phyloP scores from a whole-genome alignment of 108 stramenopile species.

The Aurantiochytrium sp. region DNA sequence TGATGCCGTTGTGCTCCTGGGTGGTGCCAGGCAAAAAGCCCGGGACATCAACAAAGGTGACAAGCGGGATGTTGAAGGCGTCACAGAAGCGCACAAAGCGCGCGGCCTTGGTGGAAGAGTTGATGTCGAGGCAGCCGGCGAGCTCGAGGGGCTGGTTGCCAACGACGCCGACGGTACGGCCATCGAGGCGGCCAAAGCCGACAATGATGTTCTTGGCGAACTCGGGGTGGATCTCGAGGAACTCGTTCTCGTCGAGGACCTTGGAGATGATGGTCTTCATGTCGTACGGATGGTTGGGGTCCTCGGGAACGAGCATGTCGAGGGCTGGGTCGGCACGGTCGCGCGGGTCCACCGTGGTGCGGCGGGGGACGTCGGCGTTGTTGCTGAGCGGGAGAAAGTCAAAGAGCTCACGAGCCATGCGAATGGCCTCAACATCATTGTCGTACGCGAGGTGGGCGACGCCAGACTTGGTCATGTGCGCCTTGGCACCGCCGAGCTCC shows the following conservation, averaged over 20 bases:
- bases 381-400: conserved; percentile 85
- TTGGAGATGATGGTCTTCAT: conserved; percentile 73
- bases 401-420: conserved; percentile 75
- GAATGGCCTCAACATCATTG: conserved; percentile 85
- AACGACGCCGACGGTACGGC: conserved; percentile 86
- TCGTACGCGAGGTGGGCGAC: conserved; percentile 86
- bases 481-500: conserved; percentile 86
- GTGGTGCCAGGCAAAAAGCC: conserved; percentile 93
- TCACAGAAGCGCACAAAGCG: conserved; percentile 95
- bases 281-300: conserved; percentile 95
- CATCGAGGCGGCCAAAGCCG: conserved; percentile 88
- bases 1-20: conserved; percentile 69
- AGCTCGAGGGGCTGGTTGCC: conserved; percentile 92
- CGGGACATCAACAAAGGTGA: conserved; percentile 99
- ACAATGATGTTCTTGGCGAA: conserved; percentile 91
- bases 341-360: conserved; percentile 64
- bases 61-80: conserved; percentile 93
- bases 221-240: conserved; percentile 92
- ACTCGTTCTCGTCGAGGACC: conserved; percentile 81
- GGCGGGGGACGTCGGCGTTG: conserved; percentile 62
- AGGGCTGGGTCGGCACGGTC: conserved; percentile 72
- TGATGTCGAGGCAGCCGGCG: conserved; percentile 96
- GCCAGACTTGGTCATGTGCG: conserved; percentile 77
- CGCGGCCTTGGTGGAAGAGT: conserved; percentile 87
- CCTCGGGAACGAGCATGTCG: conserved; percentile 85